A percentile compares a stretch with the other conserved stretches of the same genome.
phyloP scores from a whole-genome alignment of 345 rosid species.

The Brassica juncea region DNA sequence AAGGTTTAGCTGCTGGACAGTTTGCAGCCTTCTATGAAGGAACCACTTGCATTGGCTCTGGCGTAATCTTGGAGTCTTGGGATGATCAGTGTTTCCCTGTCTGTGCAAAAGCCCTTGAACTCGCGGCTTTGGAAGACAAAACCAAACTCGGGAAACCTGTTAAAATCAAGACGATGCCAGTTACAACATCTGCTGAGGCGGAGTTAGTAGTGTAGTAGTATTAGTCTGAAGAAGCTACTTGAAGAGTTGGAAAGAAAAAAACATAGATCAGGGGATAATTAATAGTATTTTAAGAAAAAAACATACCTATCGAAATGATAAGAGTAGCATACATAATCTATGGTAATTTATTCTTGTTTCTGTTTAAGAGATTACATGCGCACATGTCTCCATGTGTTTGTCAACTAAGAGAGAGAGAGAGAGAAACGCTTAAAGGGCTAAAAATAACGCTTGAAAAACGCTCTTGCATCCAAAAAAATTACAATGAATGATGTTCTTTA shows the following conservation, averaged over 20 bases:
- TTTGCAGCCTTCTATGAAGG: constrained; percentile 81
- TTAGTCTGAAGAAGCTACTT: neutral
- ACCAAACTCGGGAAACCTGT: constrained; percentile 84
- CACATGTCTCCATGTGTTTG: constrained; percentile 41
- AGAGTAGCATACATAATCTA: neutral
- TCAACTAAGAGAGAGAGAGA: constrained; percentile 26
- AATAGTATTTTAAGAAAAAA: neutral
- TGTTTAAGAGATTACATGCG: constrained; percentile 15
- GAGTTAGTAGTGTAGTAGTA: neutral
- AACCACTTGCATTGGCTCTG: constrained; percentile 77
- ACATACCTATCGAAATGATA: neutral
- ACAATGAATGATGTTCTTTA: neutral
- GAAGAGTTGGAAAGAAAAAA: neutral
- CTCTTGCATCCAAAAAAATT: neutral
- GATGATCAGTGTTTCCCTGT: constrained; percentile 79
- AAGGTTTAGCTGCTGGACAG: constrained; percentile 93
- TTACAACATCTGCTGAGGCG: constrained; percentile 18
- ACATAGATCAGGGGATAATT: neutral
- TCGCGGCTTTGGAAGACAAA: constrained; percentile 74
- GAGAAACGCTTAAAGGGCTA: neutral
- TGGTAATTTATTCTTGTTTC: constrained; percentile 6
- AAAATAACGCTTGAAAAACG: constrained; percentile 1
- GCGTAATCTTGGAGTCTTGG: constrained; percentile 83
- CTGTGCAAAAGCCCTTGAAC: constrained; percentile 73
- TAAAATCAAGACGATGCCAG: constrained; percentile 64